Evolutionary conservation across 257 asterid species (phyloP).

Genomic region (Solanum boliviense): DNA sequence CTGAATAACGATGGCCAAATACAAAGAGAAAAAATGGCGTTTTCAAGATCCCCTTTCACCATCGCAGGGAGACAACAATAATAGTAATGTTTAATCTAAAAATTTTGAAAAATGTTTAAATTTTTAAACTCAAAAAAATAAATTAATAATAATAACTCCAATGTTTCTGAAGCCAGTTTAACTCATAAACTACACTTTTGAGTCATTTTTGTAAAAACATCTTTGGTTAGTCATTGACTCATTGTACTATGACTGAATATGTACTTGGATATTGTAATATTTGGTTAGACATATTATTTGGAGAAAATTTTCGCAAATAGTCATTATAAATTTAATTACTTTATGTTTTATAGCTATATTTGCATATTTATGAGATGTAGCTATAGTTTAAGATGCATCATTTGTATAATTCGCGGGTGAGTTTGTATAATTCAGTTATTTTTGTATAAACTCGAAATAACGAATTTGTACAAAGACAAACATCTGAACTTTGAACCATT

Average conservation of each 20-base stretch:
- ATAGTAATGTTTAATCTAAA: neutral
- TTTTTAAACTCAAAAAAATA: neutral
- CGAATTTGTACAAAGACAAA: neutral
- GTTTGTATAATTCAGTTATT: too few relatives aligned
- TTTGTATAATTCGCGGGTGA: too few relatives aligned
- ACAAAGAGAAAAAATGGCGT: constrained; percentile 3
- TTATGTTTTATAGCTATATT: too few relatives aligned
- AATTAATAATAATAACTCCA: neutral
- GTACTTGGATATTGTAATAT: neutral
- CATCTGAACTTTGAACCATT: too few relatives aligned
- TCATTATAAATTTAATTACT: too few relatives aligned
- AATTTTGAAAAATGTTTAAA: neutral
- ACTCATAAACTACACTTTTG: neutral
- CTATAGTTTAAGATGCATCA: neutral
- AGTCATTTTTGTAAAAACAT: neutral
- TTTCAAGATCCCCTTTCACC: constrained; percentile 11
- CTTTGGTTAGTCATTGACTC: neutral
- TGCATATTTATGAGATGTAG: neutral
- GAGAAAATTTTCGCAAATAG: neutral
- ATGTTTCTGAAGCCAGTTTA: neutral
- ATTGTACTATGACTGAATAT: neutral
- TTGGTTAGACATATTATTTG: too few relatives aligned
- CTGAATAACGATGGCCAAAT: neutral
- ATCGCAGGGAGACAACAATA: neutral
- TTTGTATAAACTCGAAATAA: too few relatives aligned